Conservation (phyloP, 1,284 basidiomycete genomes). For the Kwoniella shivajii region DNA sequence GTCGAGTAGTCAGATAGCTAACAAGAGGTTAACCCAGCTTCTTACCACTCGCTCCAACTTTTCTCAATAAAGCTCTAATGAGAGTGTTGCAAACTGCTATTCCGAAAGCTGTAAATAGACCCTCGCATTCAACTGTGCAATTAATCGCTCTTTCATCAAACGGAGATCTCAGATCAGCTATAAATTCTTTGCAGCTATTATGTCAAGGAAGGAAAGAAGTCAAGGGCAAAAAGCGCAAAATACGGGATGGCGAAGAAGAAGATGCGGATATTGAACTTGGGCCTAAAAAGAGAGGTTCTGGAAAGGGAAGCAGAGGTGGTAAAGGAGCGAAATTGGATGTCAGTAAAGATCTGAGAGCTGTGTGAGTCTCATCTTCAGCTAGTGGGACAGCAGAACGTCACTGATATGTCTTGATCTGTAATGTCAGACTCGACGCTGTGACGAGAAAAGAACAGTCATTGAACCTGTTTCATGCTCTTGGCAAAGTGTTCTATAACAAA, state of each 20-base stretch:
- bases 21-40: conserved; percentile 61
- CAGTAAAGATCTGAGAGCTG: conserved; percentile 46
- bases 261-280: conserved; percentile 23
- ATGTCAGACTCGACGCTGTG: conserved; percentile 63
- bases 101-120: conserved; percentile 45
- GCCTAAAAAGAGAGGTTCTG: background rate
- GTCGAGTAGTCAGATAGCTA: background rate
- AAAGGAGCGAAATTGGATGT: conserved; percentile 50
- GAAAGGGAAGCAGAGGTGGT: conserved; percentile 46
- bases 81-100: conserved; percentile 63
- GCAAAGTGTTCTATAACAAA: conserved; percentile 94
- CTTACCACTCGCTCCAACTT: conserved; percentile 85
- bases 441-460: conserved; percentile 82
- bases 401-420: background rate
- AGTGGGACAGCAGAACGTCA: too few species aligned
- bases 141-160: conserved; percentile 74
- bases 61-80: conserved; percentile 77
- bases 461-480: conserved; percentile 87
- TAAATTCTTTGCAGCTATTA: conserved; percentile 87
- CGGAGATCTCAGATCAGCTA: conserved; percentile 88
- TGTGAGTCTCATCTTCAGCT: conserved; percentile 39
- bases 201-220: conserved; percentile 25
- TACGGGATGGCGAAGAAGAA: conserved; percentile 13
- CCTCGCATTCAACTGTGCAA: conserved; percentile 69
- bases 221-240: conserved; percentile 22